These are phyloP conservation scores for Rhodotorula sp. DNA, from an alignment of 1,284 basidiomycete genomes.

Conservation along the genomic window DNA sequence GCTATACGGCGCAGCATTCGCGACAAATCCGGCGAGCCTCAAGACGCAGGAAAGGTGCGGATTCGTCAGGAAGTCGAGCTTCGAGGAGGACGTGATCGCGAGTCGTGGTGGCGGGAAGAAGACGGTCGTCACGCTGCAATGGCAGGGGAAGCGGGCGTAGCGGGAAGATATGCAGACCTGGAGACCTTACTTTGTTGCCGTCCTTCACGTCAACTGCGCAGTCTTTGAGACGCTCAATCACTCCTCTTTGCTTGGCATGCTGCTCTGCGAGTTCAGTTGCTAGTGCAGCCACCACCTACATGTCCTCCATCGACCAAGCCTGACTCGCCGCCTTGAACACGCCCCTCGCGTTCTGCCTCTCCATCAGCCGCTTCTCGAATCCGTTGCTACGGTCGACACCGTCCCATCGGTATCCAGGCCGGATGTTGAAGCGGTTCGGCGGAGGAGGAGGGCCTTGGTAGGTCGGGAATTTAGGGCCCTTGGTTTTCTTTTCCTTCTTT, in stretches of 20 bases:
- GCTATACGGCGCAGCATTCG: slow-evolving; percentile 19
- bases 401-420: slow-evolving; percentile 95
- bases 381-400: slow-evolving; percentile 72
- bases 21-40: slow-evolving; percentile 8
- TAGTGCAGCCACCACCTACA: slow-evolving; percentile 18
- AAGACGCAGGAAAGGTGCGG: slow-evolving; percentile 26
- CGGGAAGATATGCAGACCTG: no score
- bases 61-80: not conserved
- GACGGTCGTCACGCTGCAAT: not conserved
- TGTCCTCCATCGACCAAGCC: slow-evolving; percentile 36
- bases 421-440: slow-evolving; percentile 92
- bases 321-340: slow-evolving; percentile 34
- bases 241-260: not conserved
- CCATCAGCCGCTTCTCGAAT: slow-evolving; percentile 89
- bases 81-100: not conserved
- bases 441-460: slow-evolving; percentile 84
- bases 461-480: slow-evolving; percentile 58
- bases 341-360: slow-evolving; percentile 54
- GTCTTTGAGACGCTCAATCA: no score
- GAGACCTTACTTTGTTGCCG: no score
- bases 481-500: slow-evolving; percentile 57
- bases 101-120: slow-evolving; percentile 13
- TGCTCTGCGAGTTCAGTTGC: not conserved
- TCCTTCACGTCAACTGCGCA: no score
- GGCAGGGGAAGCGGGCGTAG: not conserved